Base-by-base conservation (phyloP, 805 yeast genomes). In the Jamesozyma piceae region DNA sequence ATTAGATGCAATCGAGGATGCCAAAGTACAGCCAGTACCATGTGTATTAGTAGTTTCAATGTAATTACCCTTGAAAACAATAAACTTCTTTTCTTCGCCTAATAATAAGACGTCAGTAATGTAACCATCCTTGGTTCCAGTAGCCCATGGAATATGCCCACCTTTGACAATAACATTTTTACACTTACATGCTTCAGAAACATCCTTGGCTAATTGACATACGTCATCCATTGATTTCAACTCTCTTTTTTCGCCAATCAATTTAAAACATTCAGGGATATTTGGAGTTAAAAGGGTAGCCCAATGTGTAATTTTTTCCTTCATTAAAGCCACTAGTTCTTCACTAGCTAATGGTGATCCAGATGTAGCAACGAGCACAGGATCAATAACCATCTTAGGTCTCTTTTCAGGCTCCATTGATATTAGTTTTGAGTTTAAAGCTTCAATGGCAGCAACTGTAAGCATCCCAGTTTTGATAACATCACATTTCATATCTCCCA, bases 1-100 rank as follows among this genome's bases (percentile, higher is more conserved):
- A 50, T 82, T 77, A 2, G 92, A 78, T 0, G 92, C 80, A 48
- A 88, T 80, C 0, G 95, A 72, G 0, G 95, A 79, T 0, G 94
- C 78, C 39, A 88, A 67, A 0, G 95, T 83, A 62, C 96, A 88
- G 1, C 96, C 96, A 3, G 95, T 85, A 11, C 96, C 96, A 59
- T 88, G 96, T 1, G 85, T 77, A 53, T 80, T 75, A 2, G 62
- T 59, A 0, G 87, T 67, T 5, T 64, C 53, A 3, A 71, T 55
- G 42, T 55, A 71, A 1, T 58, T 62, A 17, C 81, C 78, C 40
- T 66, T 69, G 54, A 69, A 78, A 1, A 76, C 52, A 0, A 71
- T 64, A 37, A 64, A 57, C 2, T 53, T 47, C 13, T 66, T 65
- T 2, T 53, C 50, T 1, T 53, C 41, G 5, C 74, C 65, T 39